Conservation (phyloP, 345 rosid genomes). For the Eucalyptus regnans region DNA sequence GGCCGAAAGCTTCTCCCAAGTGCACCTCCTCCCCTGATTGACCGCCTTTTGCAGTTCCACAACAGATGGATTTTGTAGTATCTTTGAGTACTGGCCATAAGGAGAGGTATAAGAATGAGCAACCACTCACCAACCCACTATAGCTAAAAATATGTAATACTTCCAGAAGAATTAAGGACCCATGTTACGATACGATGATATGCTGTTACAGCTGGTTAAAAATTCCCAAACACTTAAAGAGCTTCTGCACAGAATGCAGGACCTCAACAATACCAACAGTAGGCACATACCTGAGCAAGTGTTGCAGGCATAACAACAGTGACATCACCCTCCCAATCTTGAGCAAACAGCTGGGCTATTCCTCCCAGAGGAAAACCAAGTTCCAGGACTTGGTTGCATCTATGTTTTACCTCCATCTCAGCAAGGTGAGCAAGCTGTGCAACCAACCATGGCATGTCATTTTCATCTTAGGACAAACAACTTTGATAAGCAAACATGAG, state of each 20-base stretch:
- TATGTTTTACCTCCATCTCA: conserved; percentile 96
- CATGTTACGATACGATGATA: neutral
- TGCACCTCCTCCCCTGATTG: conserved; percentile 96
- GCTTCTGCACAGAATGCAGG: neutral
- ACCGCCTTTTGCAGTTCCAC: conserved; percentile 76
- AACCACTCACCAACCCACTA: neutral
- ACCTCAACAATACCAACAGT: neutral
- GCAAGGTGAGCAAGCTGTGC: conserved; percentile 78
- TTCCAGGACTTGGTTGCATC: conserved; percentile 78
- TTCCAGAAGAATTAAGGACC: neutral
- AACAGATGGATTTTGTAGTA: conserved; percentile 73
- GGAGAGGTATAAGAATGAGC: neutral
- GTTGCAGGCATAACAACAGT: conserved; percentile 99
- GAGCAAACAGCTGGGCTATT: conserved; percentile 86
- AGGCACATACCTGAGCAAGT: conserved; percentile 62
- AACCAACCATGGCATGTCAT: neutral
- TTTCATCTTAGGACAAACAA: neutral
- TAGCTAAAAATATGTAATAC: neutral
- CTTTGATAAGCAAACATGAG: neutral
- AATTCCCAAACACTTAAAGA: neutral
- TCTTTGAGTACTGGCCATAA: conserved; percentile 51
- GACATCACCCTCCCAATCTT: conserved; percentile 99
- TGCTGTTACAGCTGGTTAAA: neutral
- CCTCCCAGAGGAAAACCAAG: conserved; percentile 96
- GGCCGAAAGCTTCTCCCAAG: conserved; percentile 99